A percentile compares a stretch with the other conserved stretches of the same genome.
These are phyloP conservation scores for Mycosarcoma maydis DNA, from an alignment of 1,284 basidiomycete species.

Conservation along the genomic window DNA sequence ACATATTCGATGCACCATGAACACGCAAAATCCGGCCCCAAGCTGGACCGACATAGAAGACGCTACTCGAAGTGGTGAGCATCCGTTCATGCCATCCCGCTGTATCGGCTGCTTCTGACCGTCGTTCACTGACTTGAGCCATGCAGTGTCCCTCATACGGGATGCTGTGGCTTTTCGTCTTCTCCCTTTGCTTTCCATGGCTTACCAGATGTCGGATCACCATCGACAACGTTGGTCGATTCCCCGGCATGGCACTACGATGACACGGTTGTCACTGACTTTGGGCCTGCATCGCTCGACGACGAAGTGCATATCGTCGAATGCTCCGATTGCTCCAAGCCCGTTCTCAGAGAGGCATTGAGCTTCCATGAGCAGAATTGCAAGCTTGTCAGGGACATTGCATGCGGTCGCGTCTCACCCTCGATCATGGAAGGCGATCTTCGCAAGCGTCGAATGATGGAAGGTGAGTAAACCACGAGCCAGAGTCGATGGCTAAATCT, in stretches of 20 bases:
- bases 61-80: conserved; percentile 43
- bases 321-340: conserved; percentile 55
- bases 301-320: conserved; percentile 58
- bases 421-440: conserved; percentile 51
- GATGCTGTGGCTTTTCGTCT: no score
- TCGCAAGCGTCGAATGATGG: conserved; percentile 42
- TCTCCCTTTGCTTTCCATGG: no score
- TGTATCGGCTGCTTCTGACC: background rate
- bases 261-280: conserved; percentile 62
- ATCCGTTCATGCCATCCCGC: background rate
- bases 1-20: no score
- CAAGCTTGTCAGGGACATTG: conserved; percentile 50
- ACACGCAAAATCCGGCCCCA: conserved; percentile 9
- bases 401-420: conserved; percentile 50
- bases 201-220: conserved; percentile 27
- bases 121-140: conserved; percentile 1
- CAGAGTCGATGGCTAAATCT: no score
- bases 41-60: conserved; percentile 49
- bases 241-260: conserved; percentile 57
- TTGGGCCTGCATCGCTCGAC: conserved; percentile 58
- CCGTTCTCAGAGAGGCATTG: conserved; percentile 52
- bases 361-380: conserved; percentile 58
- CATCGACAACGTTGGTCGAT: conserved; percentile 17
- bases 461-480: conserved; percentile 33
- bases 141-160: background rate